Conservation (phyloP, 306 rosid species). For the Pyrus pyrifolia region DNA sequence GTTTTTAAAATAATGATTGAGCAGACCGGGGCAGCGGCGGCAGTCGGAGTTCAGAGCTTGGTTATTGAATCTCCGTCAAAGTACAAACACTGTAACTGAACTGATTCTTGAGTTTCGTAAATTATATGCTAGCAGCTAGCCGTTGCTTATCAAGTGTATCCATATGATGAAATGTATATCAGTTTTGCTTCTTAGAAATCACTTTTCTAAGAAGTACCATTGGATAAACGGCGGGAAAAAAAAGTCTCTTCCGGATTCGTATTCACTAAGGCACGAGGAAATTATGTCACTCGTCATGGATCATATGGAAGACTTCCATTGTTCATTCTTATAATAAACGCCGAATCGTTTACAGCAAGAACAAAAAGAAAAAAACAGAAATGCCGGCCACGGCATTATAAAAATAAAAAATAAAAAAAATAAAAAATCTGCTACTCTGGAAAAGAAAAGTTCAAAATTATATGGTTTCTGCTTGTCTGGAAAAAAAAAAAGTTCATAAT, state of each 20-base stretch:
- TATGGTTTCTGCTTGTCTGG: too few relatives aligned
- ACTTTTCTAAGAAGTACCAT: too few relatives aligned
- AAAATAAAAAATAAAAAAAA: background rate
- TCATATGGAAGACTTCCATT: background rate
- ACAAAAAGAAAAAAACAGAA: background rate
- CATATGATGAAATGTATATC: conserved; percentile 29
- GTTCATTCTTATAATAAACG: background rate
- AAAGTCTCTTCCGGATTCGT: too few relatives aligned
- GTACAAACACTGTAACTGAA: conserved; percentile 15
- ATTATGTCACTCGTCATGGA: background rate
- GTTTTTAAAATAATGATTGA: conserved; percentile 33
- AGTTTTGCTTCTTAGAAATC: conserved; percentile 20
- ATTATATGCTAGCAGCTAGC: conserved; percentile 12
- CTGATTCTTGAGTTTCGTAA: conserved; percentile 23
- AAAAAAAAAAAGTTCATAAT: too few relatives aligned
- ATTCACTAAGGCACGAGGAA: too few relatives aligned
- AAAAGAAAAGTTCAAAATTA: too few relatives aligned
- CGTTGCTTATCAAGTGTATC: conserved; percentile 20
- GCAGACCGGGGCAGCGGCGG: conserved; percentile 8
- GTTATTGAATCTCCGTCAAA: conserved; percentile 10
- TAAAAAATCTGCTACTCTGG: background rate
- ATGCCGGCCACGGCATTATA: background rate
- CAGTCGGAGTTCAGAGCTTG: background rate
- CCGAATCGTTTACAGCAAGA: background rate
- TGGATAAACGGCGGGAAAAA: too few relatives aligned